Base-by-base conservation (phyloP, 1,284 basidiomycete genomes). In the Chiua sp. region DNA sequence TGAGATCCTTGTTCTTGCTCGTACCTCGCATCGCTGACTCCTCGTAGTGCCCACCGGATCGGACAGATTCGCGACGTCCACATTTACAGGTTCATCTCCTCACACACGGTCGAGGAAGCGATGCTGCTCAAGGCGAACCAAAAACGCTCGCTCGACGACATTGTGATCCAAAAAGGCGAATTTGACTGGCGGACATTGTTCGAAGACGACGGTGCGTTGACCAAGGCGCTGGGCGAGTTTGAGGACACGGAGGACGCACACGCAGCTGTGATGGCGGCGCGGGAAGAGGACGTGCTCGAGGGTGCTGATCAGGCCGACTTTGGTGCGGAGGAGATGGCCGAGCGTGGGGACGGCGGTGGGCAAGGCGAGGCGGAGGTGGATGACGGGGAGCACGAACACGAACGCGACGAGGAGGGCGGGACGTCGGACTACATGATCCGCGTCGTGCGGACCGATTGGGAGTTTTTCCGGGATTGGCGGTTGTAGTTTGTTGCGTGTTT, bases 21-120 rank as follows among this genome's bases (percentile, higher is more conserved):
- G 22, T 11, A 44, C 20, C 20, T 44, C 5, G 20, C 51, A 35
- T 52, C 47, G 32, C 52, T 63, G 55, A 62, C 59, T 30, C 68
- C n/a, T 18, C 2, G 2, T 15, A 93, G 91, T 32, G 94, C 94
- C 0, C 94, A 96, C 70, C 91, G 94, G 10, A 98, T 98, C 67
- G 96, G 96, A 12, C 96, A 98, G 75, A 98, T 96, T 53, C 89
- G 96, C 30, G 96, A 98, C 69, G 97, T 98, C 13, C 94, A 98
- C 73, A 97, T 98, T 68, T 98, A 98, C 75, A 92, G 96, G 8
- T 96, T 98, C 74, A 91, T 98, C 51, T 96, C 94, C 7, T 82
- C 89, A 65, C 87, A 94, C 76, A 98, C 96, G 0, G 94, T 98
- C 51, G 97, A 98, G 77, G 96, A 98, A 77, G 95, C 96, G 60